These are phyloP conservation scores for Solanum bukasovii DNA, from an alignment of 257 asterid genomes.

Conservation along the genomic window DNA sequence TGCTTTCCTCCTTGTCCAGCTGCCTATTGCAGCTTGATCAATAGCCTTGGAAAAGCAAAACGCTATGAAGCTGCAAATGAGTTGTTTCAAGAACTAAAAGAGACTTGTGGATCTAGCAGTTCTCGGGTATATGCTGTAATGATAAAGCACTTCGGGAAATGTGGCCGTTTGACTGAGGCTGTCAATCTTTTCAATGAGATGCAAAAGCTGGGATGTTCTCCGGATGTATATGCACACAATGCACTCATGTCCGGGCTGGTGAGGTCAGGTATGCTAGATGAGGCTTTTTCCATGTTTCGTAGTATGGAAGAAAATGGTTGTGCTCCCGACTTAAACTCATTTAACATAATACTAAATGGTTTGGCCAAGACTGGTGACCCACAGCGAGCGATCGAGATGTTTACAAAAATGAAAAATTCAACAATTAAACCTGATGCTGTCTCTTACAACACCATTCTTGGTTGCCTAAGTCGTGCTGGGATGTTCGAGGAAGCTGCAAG, in stretches of 20 bases:
- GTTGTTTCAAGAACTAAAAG: conserved; percentile 35
- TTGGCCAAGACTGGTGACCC: conserved; percentile 23
- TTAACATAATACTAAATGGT: conserved; percentile 33
- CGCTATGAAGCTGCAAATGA: conserved; percentile 71
- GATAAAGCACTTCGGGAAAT: conserved; percentile 37
- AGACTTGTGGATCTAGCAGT: conserved; percentile 31
- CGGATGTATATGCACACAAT: conserved; percentile 33
- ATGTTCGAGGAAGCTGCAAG: conserved; percentile 45
- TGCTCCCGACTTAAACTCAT: conserved; percentile 28
- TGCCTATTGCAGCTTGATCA: conserved; percentile 94
- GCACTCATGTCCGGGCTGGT: conserved; percentile 45
- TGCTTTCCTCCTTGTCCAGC: conserved; percentile 93
- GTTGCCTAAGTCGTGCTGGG: conserved; percentile 36
- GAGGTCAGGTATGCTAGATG: conserved; percentile 26
- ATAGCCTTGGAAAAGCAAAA: conserved; percentile 60
- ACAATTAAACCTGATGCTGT: conserved; percentile 21
- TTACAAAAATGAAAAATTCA: conserved; percentile 25
- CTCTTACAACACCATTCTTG: conserved; percentile 30
- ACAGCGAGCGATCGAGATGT: conserved; percentile 23
- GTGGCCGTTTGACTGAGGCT: conserved; percentile 27
- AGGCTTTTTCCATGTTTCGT: conserved; percentile 22
- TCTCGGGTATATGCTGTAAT: conserved; percentile 42
- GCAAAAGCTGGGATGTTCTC: conserved; percentile 23
- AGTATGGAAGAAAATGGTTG: conserved; percentile 29
- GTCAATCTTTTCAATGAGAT: conserved; percentile 28